Evolutionary conservation across 202 grass and related monocot species (phyloP).

Genomic region (Schoenoplectus tabernaemontani): DNA sequence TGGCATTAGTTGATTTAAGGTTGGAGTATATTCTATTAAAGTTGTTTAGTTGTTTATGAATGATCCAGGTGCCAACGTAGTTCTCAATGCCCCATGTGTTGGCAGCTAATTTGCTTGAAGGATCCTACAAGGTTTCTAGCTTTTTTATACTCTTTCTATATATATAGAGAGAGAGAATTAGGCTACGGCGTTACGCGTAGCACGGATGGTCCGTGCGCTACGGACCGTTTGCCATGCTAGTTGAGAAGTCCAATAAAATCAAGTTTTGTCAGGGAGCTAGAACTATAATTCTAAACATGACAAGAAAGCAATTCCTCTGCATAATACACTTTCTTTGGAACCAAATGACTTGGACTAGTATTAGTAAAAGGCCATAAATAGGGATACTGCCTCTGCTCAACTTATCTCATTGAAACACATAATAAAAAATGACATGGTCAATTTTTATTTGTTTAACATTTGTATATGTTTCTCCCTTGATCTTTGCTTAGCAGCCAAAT

Average conservation of each 20-base stretch:
- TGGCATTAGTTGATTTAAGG: constrained; percentile 29
- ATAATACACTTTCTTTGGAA: not conserved
- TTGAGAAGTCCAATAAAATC: not conserved
- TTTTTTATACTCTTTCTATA: not conserved
- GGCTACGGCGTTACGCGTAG: too few species aligned
- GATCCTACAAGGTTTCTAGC: constrained; percentile 62
- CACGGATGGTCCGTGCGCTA: too few species aligned
- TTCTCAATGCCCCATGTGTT: constrained; percentile 98
- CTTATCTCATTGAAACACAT: not conserved
- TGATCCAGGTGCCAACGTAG: constrained; percentile 89
- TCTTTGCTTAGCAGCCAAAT: constrained; percentile 47
- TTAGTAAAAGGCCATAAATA: not conserved
- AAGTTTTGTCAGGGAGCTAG: not conserved
- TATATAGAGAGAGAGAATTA: too few species aligned
- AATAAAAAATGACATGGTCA: not conserved
- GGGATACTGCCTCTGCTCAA: not conserved
- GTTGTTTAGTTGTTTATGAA: not conserved
- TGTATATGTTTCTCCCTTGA: constrained; percentile 24
- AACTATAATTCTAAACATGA: not conserved
- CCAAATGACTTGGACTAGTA: not conserved
- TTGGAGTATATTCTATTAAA: constrained; percentile 19
- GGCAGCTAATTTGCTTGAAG: constrained; percentile 83
- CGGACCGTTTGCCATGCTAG: not conserved
- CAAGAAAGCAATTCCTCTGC: not conserved
- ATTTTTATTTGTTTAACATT: not conserved